phyloP scores from a whole-genome alignment of 495 filamentous ascomycete genomes.

The Penicillium waksmanii region DNA sequence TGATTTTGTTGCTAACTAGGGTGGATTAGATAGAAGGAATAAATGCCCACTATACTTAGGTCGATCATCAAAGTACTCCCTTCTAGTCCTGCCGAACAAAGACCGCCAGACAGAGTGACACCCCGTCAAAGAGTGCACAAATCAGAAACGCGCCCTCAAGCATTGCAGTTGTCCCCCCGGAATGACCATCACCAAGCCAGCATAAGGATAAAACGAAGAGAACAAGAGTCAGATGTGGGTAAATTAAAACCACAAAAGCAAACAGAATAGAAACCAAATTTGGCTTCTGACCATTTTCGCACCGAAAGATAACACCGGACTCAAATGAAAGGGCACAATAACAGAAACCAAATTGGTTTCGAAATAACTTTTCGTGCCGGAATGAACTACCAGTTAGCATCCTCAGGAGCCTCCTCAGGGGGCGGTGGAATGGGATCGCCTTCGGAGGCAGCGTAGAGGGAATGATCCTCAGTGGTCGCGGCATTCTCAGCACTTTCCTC shows the following conservation, averaged over 20 bases:
- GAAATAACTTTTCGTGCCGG: background rate
- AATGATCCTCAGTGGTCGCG: background rate
- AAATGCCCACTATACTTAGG: background rate
- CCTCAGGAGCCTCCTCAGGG: background rate
- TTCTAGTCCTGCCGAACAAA: background rate
- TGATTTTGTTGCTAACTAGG: background rate
- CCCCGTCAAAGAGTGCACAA: too few species aligned
- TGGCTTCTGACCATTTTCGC: background rate
- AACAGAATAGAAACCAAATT: too few species aligned
- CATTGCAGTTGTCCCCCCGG: too few species aligned
- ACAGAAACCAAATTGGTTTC: too few species aligned
- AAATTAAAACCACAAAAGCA: too few species aligned
- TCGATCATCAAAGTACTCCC: background rate
- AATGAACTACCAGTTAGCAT: background rate
- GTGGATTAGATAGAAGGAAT: background rate
- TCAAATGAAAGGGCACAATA: background rate
- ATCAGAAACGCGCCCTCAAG: too few species aligned
- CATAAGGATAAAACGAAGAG: too few species aligned
- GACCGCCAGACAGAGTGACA: background rate
- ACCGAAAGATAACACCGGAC: background rate
- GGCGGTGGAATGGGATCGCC: too few species aligned
- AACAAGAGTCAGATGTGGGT: too few species aligned
- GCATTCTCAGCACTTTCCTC: constrained; percentile 10
- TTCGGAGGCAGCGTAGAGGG: background rate
- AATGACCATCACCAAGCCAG: too few species aligned